A percentile compares a stretch with the other conserved stretches of the same genome.
These are phyloP conservation scores for Penicillium riverlandense DNA, from an alignment of 495 filamentous ascomycete species.

Conservation along the genomic window DNA sequence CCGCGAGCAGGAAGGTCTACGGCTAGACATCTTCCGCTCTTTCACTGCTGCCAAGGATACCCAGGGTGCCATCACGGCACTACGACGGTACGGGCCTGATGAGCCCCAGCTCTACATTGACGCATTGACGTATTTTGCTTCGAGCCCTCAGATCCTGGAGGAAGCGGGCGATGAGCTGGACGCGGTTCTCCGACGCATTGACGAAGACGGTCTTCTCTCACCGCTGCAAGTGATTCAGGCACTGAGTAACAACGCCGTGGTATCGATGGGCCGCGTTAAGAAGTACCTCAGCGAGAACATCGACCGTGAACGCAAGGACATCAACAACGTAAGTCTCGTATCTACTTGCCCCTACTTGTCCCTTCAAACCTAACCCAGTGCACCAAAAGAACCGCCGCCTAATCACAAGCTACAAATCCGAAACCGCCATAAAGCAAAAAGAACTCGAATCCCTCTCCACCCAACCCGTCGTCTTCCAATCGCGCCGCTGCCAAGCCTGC, in stretches of 20 bases:
- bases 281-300: constrained; percentile 84
- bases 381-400: constrained; percentile 62
- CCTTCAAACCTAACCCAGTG: constrained; percentile 7
- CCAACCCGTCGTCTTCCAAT: constrained; percentile 85
- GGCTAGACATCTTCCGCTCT: constrained; percentile 93
- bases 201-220: constrained; percentile 86
- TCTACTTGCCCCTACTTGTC: neutral
- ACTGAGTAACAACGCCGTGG: constrained; percentile 73
- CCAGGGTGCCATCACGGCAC: constrained; percentile 75
- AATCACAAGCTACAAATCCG: constrained; percentile 75
- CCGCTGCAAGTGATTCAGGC: constrained; percentile 96
- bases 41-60: constrained; percentile 94
- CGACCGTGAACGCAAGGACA: constrained; percentile 78
- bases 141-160: constrained; percentile 68
- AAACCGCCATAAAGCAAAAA: constrained; percentile 70
- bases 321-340: constrained; percentile 46
- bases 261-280: constrained; percentile 96
- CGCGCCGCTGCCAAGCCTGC: constrained; percentile 78
- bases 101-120: constrained; percentile 92
- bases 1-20: constrained; percentile 84
- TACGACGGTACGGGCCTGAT: constrained; percentile 83
- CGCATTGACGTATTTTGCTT: constrained; percentile 89
- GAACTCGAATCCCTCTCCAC: constrained; percentile 69
- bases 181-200: constrained; percentile 74
- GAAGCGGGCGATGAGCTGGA: constrained; percentile 82